Base-by-base conservation (phyloP, 495 filamentous ascomycete genomes). In the Usnea hakonensis region DNA sequence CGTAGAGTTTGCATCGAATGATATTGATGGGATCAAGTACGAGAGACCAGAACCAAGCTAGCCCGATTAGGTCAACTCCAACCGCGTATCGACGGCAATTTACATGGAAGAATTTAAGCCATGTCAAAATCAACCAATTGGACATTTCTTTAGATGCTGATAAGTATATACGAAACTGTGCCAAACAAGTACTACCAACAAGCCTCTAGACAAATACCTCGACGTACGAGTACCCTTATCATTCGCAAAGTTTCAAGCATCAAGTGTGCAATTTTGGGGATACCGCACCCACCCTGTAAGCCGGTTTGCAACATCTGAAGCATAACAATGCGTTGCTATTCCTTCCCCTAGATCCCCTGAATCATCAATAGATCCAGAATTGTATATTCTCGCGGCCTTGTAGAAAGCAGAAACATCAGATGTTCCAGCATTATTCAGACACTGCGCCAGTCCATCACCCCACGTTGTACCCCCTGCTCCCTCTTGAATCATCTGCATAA, bases 241-340 rank as follows among this genome's bases (percentile, higher is more conserved):
- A 5, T 50, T 16, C 48, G 23, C 14, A 52, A 8, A 52, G 9
- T 2, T 19, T 62, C 32, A 28, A 53, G 19, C 14, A 28, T 57
- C 62, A 23, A 71, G 66, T 23, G 57, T 43, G 66, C 72, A 74
- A 30, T 16, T 38, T 40, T 23, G 26, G 2, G 62, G 48, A 65
- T 61, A 58, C 41, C 26, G 26, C 33, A 72, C 56, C 79, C 79
- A 83, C 48, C 83, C 83, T 5, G 74, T 68, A 28, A 84, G 73
- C 60, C 82, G 78, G 71, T 85, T 84, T 60, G 81, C 80, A 68
- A 86, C 68, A 62, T 86, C 83, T 9, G 77, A 78, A 35, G 75
- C 70, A 65, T 86, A 86, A 71, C 81, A 83, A 67, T 76, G 73
- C 36, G 83, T 85, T 26, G 81, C 79, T 43, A 70, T 64, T 16